These are phyloP conservation scores for Metschnikowia cubensis DNA, from an alignment of 805 yeast genomes.

Conservation along the genomic window DNA sequence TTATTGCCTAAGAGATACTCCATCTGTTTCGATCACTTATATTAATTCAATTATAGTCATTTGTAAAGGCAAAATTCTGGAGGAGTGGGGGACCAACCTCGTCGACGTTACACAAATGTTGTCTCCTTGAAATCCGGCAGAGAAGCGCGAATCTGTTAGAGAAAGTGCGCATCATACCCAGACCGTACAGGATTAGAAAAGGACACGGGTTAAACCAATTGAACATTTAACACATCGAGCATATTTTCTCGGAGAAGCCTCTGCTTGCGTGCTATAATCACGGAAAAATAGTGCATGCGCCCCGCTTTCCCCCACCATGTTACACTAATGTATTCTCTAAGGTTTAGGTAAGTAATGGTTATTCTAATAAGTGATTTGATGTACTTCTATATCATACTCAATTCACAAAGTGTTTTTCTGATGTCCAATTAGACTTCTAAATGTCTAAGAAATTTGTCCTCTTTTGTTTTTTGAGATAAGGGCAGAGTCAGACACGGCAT, in stretches of 20 bases:
- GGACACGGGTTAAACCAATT: not conserved
- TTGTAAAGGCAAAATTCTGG: not conserved
- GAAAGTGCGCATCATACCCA: not conserved
- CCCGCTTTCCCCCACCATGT: conserved; percentile 1
- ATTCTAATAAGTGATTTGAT: not conserved
- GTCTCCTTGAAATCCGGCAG: not conserved
- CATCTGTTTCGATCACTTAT: too few relatives aligned
- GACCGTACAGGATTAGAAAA: not conserved
- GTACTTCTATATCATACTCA: too few relatives aligned
- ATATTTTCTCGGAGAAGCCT: not conserved
- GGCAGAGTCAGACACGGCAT: not conserved
- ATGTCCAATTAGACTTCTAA: not conserved
- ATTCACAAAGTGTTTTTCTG: not conserved
- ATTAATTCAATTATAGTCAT: too few relatives aligned
- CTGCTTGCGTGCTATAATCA: not conserved
- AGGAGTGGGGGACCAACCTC: not conserved
- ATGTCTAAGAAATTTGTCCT: not conserved
- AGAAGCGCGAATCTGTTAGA: not conserved
- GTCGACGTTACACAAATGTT: not conserved
- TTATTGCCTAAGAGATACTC: too few relatives aligned
- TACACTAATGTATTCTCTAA: not conserved
- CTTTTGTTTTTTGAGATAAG: not conserved
- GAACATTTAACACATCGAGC: not conserved
- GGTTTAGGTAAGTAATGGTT: not conserved
- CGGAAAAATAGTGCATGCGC: conserved; percentile 1